phyloP scores from a whole-genome alignment of 805 yeast genomes.

The Yamadazyma scolyti region DNA sequence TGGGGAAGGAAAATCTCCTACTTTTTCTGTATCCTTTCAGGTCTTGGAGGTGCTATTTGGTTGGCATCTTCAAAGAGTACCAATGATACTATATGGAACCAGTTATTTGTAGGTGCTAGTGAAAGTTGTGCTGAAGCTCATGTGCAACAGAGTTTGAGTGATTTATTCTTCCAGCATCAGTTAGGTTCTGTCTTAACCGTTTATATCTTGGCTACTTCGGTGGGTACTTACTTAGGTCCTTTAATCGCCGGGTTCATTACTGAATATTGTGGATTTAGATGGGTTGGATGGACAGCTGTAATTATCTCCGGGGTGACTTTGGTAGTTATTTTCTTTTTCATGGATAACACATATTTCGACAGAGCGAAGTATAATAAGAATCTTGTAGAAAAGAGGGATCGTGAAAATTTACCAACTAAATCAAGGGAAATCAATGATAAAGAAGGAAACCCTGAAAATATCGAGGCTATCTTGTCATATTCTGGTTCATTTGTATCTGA shows the following conservation, averaged over 20 bases:
- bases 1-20: constrained; percentile 44
- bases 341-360: constrained; percentile 56
- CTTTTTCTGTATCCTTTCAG: constrained; percentile 37
- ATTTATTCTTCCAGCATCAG: constrained; percentile 39
- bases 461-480: constrained; percentile 2
- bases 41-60: constrained; percentile 43
- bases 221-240: constrained; percentile 56
- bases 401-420: constrained; percentile 2
- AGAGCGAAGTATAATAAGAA: constrained; percentile 18
- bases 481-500: constrained; percentile 43
- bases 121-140: constrained; percentile 44
- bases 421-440: not conserved
- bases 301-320: constrained; percentile 43
- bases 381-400: constrained; percentile 2
- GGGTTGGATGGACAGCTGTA: constrained; percentile 50
- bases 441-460: constrained; percentile 1
- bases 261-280: constrained; percentile 47
- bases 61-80: constrained; percentile 32
- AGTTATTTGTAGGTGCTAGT: constrained; percentile 38
- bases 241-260: constrained; percentile 56
- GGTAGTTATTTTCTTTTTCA: constrained; percentile 37
- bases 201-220: constrained; percentile 51
- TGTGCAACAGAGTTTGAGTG: constrained; percentile 34
- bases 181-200: constrained; percentile 49
- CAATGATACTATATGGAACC: constrained; percentile 45